Base-by-base conservation (phyloP, 768 basidiomycete genomes). In the Tephrocybe rancida region DNA sequence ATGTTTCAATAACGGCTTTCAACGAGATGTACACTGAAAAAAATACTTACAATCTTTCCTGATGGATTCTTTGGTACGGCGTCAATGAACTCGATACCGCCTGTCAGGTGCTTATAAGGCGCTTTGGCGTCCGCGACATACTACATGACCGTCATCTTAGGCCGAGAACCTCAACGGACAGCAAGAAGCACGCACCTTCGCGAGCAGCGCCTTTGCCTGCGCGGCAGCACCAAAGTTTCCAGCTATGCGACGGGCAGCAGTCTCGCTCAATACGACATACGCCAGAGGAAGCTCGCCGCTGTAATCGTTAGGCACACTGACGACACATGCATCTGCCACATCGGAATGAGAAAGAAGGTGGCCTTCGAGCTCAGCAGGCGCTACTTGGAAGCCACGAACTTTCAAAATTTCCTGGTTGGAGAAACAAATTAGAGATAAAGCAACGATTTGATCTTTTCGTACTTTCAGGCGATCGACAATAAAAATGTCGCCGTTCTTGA, bases 401-500 rank as follows among this genome's bases (percentile, higher is more conserved):
- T 91, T 89, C 68, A 89, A 75, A 50, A 88, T 82, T 74, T 90
- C 87, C 86, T 87, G 50, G 5, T 37, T 52, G 41, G 24, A 27
- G 5, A 27, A 30, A n/a, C 14, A 5, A 5, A 16, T 29, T 45
- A 35, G 29, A 25, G 38, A 35, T 41, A 21, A 21, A 44, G 18
- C 14, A 27, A 38, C 8, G 18, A 14, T 18, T 1, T 43, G 21
- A n/a, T 41, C n/a, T 26, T 13, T 34, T 11, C 57, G n/a, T 59
- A 85, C 87, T 78, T 90, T 91, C 50, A 89, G 65, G 22, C 89
- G 82, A 65, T 91, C 89, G 11, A 91, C 81, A 24, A 91, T 73
- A 61, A 82, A 88, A 1, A 90, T 63, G 56, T 90, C 86, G 10
- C 78, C 75, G 47, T 82, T 73, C 56, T 71, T 78, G 56, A 88